These are phyloP conservation scores for Amanita jacksonii DNA, from an alignment of 768 basidiomycete species.

Conservation along the genomic window DNA sequence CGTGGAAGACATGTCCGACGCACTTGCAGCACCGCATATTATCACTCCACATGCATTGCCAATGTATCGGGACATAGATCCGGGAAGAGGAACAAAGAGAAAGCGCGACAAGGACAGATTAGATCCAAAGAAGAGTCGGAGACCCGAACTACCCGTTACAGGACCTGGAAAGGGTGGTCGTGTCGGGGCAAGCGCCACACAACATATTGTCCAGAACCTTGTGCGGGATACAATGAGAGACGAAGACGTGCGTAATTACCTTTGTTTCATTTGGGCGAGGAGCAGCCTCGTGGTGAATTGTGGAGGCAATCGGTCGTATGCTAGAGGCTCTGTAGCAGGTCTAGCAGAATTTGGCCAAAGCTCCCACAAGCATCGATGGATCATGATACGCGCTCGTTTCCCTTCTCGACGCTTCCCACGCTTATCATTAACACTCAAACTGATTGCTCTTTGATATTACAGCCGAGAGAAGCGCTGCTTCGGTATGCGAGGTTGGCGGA, in stretches of 20 bases:
- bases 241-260: conserved; percentile 75
- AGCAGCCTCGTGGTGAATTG: conserved; percentile 11
- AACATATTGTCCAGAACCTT: conserved; percentile 92
- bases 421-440: conserved; percentile 7
- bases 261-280: conserved; percentile 10
- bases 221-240: conserved; percentile 86
- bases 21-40: conserved; percentile 78
- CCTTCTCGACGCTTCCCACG: conserved; percentile 8
- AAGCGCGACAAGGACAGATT: conserved; percentile 82
- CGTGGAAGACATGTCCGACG: conserved; percentile 83
- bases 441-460: conserved; percentile 18
- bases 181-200: conserved; percentile 94
- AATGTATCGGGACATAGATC: conserved; percentile 81
- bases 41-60: conserved; percentile 87
- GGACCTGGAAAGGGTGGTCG: conserved; percentile 92
- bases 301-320: background rate
- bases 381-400: conserved; percentile 9
- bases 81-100: conserved; percentile 70
- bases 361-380: background rate
- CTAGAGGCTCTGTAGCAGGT: conserved; percentile 1
- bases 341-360: background rate
- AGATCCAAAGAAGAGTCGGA: conserved; percentile 86
- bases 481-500: conserved; percentile 78
- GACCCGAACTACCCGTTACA: conserved; percentile 87
- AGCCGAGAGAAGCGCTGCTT: conserved; percentile 97